These are phyloP conservation scores for Starmerella riodocensis DNA, from an alignment of 805 yeast species.

Conservation along the genomic window DNA sequence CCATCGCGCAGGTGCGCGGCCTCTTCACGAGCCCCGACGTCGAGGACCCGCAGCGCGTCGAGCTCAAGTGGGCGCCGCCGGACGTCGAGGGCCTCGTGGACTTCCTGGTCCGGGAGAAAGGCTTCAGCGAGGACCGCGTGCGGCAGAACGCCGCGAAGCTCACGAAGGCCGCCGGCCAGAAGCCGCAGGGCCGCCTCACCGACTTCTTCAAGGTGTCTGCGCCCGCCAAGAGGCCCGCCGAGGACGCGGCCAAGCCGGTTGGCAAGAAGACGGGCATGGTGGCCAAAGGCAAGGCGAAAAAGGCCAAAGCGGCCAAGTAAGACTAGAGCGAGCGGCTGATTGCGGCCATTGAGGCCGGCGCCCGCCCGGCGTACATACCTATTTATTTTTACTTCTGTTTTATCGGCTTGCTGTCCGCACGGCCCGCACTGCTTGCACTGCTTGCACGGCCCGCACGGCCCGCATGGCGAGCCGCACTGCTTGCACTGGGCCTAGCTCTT, in stretches of 20 bases:
- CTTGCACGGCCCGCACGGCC: too few relatives aligned
- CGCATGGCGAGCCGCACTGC: too few relatives aligned
- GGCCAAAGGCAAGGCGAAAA: constrained; percentile 7
- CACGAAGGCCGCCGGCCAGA: constrained; percentile 67
- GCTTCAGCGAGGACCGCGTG: constrained; percentile 86
- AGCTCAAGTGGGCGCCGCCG: constrained; percentile 79
- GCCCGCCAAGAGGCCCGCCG: neutral
- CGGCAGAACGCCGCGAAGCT: constrained; percentile 75
- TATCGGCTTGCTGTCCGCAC: too few relatives aligned
- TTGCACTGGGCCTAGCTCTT: too few relatives aligned
- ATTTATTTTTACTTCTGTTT: too few relatives aligned
- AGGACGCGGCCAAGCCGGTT: neutral
- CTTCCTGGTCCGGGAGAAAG: constrained; percentile 74
- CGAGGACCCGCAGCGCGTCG: constrained; percentile 42
- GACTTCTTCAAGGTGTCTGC: constrained; percentile 63
- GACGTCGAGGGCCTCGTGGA: constrained; percentile 71
- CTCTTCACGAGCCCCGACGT: constrained; percentile 78
- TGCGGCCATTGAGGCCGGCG: too few relatives aligned
- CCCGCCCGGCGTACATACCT: neutral
- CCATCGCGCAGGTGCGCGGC: constrained; percentile 73
- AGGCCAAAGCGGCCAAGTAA: constrained; percentile 1
- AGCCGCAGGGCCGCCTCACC: constrained; percentile 83
- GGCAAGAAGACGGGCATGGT: constrained; percentile 7
- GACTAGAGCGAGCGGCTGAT: neutral
- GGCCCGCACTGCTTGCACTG: too few relatives aligned